Base-by-base conservation (phyloP, 495 filamentous ascomycete genomes). In the Ascobolus immersus region DNA sequence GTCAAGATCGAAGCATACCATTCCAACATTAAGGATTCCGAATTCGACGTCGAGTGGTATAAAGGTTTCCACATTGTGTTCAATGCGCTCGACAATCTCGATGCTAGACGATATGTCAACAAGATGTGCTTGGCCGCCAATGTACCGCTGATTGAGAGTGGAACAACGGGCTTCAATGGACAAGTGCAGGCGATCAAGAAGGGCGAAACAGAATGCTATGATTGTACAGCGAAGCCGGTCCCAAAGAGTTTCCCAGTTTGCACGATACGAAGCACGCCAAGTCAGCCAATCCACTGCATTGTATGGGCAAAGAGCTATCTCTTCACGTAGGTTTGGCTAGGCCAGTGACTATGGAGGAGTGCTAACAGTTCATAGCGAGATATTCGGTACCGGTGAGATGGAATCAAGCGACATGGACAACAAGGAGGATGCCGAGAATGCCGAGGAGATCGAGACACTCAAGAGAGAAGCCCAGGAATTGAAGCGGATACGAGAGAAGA, bases 231-330 rank as follows among this genome's bases (percentile, higher is more conserved):
- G 0, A 94, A 94, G 48, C 74, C 79, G 39, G 66, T 73, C 4
- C 86, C 82, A 0, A 94, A 90, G 48, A 69, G 68, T 2, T 94
- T 80, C 48, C 79, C 86, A 4, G 77, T 99, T 14, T 99, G 86
- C 53, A 99, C 86, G 1, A 93, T 99, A 41, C 68, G 86, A 47
- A 91, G 77, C 45, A 94, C 77, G 1, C 86, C 86, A 0, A 78
- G 71, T 35, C 82, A 94, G 44, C 81, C 82, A 1, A 93, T 99
- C 17, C 86, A 99, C 51, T 94, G 86, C 56, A 99, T 99, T 29
- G 82, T 94, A n/a, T 99, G 86, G 86, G 82, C 66, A 0, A 99
- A 94, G 59, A 90, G 78, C 46, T 94, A 91, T 47, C 66, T 99
- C 9, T 69, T 94, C 38, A 78, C 77, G 64, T 71, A 55, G 40